Conservation (phyloP, 352 stramenopile genomes). For the Achlya hypogyna region DNA sequence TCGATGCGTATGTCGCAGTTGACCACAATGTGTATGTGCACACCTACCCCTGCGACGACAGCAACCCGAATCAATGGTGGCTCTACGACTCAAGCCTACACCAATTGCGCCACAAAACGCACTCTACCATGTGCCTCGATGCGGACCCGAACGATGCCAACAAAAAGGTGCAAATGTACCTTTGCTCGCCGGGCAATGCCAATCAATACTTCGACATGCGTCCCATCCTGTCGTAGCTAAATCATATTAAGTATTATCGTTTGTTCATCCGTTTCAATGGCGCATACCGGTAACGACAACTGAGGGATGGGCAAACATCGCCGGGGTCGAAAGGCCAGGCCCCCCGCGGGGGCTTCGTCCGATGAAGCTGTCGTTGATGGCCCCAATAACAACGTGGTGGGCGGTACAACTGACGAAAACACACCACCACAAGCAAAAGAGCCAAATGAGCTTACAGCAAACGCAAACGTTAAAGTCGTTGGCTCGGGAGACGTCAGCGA, state of each 20-base stretch:
- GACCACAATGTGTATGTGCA: slow-evolving; percentile 24
- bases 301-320: too few species aligned
- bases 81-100: slow-evolving; percentile 29
- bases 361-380: too few species aligned
- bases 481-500: too few species aligned
- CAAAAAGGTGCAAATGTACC: background rate
- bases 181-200: background rate
- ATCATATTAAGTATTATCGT: background rate
- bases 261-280: too few species aligned
- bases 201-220: background rate
- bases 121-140: slow-evolving; percentile 49
- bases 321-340: too few species aligned
- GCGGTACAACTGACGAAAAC: too few species aligned
- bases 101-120: slow-evolving; percentile 31
- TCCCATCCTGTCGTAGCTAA: background rate
- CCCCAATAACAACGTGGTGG: too few species aligned
- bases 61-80: slow-evolving; percentile 23
- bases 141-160: slow-evolving; percentile 22
- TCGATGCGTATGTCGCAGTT: slow-evolving; percentile 17
- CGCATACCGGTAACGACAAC: too few species aligned
- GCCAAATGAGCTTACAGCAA: too few species aligned
- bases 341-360: too few species aligned
- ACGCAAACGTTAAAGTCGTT: too few species aligned
- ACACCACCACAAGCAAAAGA: too few species aligned
- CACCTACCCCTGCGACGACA: slow-evolving; percentile 43